phyloP scores from a whole-genome alignment of 768 basidiomycete species.

The Kwoniella newhampshirensis region DNA sequence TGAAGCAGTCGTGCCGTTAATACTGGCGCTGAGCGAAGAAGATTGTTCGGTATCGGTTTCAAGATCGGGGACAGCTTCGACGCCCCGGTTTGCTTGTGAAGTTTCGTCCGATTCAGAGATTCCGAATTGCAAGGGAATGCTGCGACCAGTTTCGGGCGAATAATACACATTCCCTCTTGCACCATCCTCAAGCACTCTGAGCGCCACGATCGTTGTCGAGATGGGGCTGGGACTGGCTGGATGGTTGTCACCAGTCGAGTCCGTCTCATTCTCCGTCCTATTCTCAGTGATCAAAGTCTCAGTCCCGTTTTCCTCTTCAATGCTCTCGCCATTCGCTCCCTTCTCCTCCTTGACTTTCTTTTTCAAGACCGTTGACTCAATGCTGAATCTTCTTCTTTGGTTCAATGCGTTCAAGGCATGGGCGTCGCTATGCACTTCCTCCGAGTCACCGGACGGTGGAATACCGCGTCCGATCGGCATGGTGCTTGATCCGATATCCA shows the following conservation, averaged over 20 bases:
- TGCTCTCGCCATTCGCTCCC: background rate
- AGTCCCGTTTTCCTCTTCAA: background rate
- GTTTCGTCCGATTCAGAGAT: no score
- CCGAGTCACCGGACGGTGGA: background rate
- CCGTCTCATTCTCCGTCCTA: background rate
- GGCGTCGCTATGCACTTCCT: no score
- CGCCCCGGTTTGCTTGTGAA: no score
- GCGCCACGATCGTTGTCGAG: no score
- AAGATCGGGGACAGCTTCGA: no score
- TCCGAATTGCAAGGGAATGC: no score
- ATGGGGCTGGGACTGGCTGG: no score
- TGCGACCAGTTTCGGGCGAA: background rate
- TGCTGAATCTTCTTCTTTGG: constrained; percentile 14
- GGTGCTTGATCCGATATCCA: constrained; percentile 20
- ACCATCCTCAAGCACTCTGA: constrained; percentile 9
- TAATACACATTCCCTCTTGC: constrained; percentile 19
- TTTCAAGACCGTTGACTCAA: constrained; percentile 16
- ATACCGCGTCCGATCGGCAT: constrained; percentile 4
- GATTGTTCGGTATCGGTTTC: no score
- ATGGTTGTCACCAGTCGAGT: background rate
- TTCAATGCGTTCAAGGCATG: no score
- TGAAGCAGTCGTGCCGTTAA: no score
- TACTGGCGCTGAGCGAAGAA: no score
- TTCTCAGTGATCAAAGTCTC: background rate
- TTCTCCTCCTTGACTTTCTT: constrained; percentile 7